Percentiles rank a stretch among this genome's conserved stretches.
phyloP scores from a whole-genome alignment of 2,329 filamentous ascomycete genomes.

The Epichloe sp. region DNA sequence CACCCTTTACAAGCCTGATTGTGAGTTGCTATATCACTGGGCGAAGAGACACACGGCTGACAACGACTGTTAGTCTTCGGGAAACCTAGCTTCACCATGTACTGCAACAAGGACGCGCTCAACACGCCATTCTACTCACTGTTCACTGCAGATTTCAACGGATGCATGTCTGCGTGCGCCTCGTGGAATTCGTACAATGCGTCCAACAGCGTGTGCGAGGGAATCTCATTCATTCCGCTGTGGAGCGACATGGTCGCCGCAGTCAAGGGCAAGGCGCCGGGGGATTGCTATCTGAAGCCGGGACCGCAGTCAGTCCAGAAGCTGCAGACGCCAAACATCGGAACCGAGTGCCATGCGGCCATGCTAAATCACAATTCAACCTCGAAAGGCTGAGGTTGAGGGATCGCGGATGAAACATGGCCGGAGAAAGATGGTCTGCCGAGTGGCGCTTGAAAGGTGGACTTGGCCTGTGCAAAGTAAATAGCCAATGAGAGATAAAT shows the following conservation, averaged over 20 bases:
- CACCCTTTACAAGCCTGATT: neutral
- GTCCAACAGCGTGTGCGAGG: slow-evolving; percentile 5
- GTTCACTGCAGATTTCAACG: slow-evolving; percentile 28
- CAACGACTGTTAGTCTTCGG: slow-evolving; percentile 19
- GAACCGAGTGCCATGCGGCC: slow-evolving; percentile 2
- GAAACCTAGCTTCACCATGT: slow-evolving; percentile 25
- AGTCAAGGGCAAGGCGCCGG: slow-evolving; percentile 2
- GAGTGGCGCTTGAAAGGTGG: too few species aligned
- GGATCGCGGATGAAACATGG: neutral
- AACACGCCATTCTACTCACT: slow-evolving; percentile 25
- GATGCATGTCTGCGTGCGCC: slow-evolving; percentile 35
- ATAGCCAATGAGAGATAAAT: too few species aligned
- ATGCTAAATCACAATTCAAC: neutral
- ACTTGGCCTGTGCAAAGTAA: too few species aligned
- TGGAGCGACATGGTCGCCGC: slow-evolving; percentile 5
- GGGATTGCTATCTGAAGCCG: slow-evolving; percentile 5
- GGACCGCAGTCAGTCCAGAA: neutral
- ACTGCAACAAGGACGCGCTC: slow-evolving; percentile 30
- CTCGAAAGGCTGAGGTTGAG: neutral
- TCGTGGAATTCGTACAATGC: slow-evolving; percentile 16
- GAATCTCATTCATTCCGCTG: slow-evolving; percentile 9
- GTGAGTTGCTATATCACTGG: neutral
- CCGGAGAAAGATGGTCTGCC: neutral
- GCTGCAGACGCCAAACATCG: slow-evolving; percentile 2
- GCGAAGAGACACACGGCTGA: neutral